A percentile compares a stretch with the other conserved stretches of the same genome.
phyloP scores from a whole-genome alignment of 345 rosid species.

The Tarenaya hassleriana region DNA sequence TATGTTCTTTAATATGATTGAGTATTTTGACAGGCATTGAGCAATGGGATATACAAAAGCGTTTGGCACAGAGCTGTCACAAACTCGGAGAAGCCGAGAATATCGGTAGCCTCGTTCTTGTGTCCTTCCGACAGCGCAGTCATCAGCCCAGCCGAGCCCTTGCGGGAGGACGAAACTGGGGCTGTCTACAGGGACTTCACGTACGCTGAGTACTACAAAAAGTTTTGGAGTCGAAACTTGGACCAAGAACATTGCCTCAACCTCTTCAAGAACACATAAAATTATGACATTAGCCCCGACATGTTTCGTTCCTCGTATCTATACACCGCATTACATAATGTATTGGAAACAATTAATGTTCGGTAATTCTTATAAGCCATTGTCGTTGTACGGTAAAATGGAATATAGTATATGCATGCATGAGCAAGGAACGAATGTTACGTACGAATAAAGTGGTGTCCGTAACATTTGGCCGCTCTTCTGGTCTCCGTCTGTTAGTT shows the following conservation, averaged over 20 bases:
- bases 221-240: conserved; percentile 85
- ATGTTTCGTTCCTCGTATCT: no score
- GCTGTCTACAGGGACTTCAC: conserved; percentile 71
- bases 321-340: no score
- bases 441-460: no score
- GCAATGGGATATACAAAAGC: conserved; percentile 70
- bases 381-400: no score
- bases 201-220: conserved; percentile 72
- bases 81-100: conserved; percentile 49
- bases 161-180: conserved; percentile 30
- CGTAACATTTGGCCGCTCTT: no score
- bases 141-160: conserved; percentile 51
- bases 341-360: no score
- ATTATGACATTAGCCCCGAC: neutral
- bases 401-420: no score
- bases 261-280: conserved; percentile 46
- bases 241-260: conserved; percentile 82
- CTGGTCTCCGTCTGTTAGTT: neutral
- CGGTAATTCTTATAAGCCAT: no score
- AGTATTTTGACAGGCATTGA: no score
- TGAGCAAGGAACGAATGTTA: no score
- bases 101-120: conserved; percentile 76
- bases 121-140: conserved; percentile 61
- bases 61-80: conserved; percentile 85
- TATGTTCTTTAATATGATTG: no score